Percentiles rank a stretch among this genome's conserved stretches.
Evolutionary conservation across 129 eudicot species (phyloP).

Genomic region (Flaveria robusta): DNA sequence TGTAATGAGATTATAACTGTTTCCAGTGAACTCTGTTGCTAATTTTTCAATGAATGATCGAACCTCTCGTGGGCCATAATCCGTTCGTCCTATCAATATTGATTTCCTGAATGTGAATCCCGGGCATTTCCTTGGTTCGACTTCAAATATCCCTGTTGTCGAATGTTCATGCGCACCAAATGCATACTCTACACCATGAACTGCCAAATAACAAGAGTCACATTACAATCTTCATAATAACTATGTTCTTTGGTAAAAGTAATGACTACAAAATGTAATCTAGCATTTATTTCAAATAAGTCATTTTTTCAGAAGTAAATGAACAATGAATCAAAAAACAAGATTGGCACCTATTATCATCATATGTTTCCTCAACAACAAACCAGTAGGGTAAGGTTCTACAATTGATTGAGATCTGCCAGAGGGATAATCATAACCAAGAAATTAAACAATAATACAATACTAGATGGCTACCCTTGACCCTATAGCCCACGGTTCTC

Average conservation of each 20-base stretch:
- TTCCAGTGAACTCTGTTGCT: slow-evolving; percentile 71
- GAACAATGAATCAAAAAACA: slow-evolving; percentile 2
- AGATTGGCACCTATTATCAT: slow-evolving; percentile 12
- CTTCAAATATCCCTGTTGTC: slow-evolving; percentile 88
- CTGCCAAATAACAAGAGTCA: slow-evolving; percentile 44
- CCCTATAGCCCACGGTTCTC: neutral
- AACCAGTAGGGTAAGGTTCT: slow-evolving; percentile 32
- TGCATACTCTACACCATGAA: slow-evolving; percentile 87
- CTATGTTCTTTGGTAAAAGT: neutral
- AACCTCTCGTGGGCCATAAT: slow-evolving; percentile 75
- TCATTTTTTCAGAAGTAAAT: slow-evolving; percentile 10
- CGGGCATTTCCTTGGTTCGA: slow-evolving; percentile 86
- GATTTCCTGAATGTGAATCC: slow-evolving; percentile 90
- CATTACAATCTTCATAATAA: slow-evolving; percentile 27
- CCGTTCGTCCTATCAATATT: slow-evolving; percentile 83
- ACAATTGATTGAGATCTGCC: slow-evolving; percentile 21
- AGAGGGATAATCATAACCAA: slow-evolving; percentile 20
- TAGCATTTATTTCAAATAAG: neutral
- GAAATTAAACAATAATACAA: neutral
- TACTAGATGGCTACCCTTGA: neutral
- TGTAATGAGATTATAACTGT: slow-evolving; percentile 74
- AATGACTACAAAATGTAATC: neutral
- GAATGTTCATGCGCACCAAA: slow-evolving; percentile 91
- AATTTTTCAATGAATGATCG: slow-evolving; percentile 65
- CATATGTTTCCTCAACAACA: slow-evolving; percentile 36